These are phyloP conservation scores for Calcarisporium arbuscula DNA, from an alignment of 2,329 filamentous ascomycete species.

Conservation along the genomic window DNA sequence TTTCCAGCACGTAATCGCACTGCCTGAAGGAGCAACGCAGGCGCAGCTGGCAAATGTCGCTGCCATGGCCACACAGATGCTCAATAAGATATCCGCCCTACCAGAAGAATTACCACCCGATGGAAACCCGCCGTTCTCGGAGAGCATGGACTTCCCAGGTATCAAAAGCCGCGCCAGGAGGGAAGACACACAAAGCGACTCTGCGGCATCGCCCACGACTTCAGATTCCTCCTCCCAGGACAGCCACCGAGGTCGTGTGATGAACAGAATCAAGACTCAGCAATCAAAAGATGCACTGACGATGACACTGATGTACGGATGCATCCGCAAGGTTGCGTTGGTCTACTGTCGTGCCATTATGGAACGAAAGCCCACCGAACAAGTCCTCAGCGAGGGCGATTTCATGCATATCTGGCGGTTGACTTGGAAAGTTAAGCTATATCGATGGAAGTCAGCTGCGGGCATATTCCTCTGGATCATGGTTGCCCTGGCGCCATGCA, in stretches of 20 bases:
- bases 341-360: constrained; percentile 43
- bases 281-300: too few species aligned
- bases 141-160: too few species aligned
- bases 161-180: too few species aligned
- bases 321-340: constrained; percentile 38
- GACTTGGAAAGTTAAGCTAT: constrained; percentile 39
- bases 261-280: too few species aligned
- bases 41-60: constrained; percentile 33
- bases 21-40: constrained; percentile 26
- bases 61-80: constrained; percentile 30
- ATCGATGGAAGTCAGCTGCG: constrained; percentile 38
- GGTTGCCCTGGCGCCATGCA: constrained; percentile 33
- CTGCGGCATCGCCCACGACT: too few species aligned
- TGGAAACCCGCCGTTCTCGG: not conserved
- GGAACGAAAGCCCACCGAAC: constrained; percentile 33
- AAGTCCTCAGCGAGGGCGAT: constrained; percentile 30
- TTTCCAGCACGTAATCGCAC: constrained; percentile 32
- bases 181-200: too few species aligned
- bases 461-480: constrained; percentile 45
- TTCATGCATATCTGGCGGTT: constrained; percentile 39
- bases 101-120: constrained; percentile 17
- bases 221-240: too few species aligned
- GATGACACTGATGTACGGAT: constrained; percentile 39
- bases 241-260: too few species aligned
- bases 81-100: constrained; percentile 28